These are phyloP conservation scores for Penicillium sp. DNA, from an alignment of 2,329 filamentous ascomycete species.

Conservation along the genomic window DNA sequence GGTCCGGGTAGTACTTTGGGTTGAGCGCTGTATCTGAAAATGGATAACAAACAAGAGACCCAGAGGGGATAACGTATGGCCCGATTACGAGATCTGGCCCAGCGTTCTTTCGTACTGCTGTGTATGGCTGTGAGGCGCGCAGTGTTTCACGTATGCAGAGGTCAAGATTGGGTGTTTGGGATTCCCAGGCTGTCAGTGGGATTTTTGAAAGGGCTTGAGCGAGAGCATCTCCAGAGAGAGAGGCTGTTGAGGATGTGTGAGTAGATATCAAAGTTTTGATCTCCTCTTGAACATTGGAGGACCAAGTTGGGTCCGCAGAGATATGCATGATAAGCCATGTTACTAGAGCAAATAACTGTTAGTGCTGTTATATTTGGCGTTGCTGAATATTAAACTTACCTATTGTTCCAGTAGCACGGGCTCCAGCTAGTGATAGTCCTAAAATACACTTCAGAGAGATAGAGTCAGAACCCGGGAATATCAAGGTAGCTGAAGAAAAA, in stretches of 20 bases:
- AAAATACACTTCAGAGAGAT: background rate
- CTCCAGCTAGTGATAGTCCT: constrained; percentile 4
- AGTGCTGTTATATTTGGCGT: background rate
- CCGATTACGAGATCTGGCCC: constrained; percentile 4
- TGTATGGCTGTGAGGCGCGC: constrained; percentile 9
- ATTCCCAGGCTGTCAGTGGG: constrained; percentile 7
- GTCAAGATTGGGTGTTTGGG: constrained; percentile 5
- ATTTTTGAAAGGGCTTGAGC: constrained; percentile 2
- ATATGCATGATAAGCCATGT: constrained; percentile 12
- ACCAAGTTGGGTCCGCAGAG: constrained; percentile 4
- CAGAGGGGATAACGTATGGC: constrained; percentile 4
- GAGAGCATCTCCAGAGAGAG: background rate
- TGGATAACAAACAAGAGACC: constrained; percentile 7
- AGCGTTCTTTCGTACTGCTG: constrained; percentile 9
- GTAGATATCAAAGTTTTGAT: background rate
- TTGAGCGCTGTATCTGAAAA: constrained; percentile 11
- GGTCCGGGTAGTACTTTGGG: constrained; percentile 1
- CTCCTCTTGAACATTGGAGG: background rate
- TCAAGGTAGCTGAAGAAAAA: background rate
- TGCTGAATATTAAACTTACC: background rate
- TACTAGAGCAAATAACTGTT: background rate
- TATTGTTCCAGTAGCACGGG: constrained; percentile 7
- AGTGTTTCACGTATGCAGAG: constrained; percentile 12
- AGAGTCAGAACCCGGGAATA: background rate
- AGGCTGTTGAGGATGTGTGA: background rate